phyloP scores from a whole-genome alignment of 2,329 filamentous ascomycete genomes.

The Thelonectria blattea region DNA sequence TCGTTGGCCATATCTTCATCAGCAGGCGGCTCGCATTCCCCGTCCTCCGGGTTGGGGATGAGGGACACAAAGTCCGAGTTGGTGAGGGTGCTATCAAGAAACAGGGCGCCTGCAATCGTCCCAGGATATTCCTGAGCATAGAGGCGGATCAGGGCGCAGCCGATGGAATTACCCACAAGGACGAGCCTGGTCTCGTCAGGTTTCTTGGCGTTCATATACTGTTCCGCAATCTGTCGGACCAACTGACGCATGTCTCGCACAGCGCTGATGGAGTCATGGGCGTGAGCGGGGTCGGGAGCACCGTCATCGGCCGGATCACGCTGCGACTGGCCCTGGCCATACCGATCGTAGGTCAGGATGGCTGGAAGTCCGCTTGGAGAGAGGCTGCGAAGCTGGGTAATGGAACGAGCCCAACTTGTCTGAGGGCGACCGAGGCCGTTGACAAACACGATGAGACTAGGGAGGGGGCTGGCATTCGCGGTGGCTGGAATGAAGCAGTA shows the following conservation, averaged over 20 bases:
- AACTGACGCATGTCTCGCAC: slow-evolving; percentile 32
- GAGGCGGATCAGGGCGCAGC: slow-evolving; percentile 51
- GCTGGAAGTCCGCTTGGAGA: slow-evolving; percentile 29
- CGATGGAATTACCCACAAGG: slow-evolving; percentile 32
- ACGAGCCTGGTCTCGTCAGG: slow-evolving; percentile 12
- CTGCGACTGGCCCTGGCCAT: slow-evolving; percentile 57
- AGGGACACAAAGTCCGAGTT: slow-evolving; percentile 61
- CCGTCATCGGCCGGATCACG: slow-evolving; percentile 51
- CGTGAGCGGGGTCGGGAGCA: slow-evolving; percentile 46
- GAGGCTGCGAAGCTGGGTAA: slow-evolving; percentile 9
- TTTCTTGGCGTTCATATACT: not conserved
- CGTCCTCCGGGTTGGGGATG: slow-evolving; percentile 60
- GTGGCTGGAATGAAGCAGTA: slow-evolving; percentile 22
- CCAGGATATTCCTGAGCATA: slow-evolving; percentile 55
- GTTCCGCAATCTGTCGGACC: not conserved
- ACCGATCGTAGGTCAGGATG: slow-evolving; percentile 63
- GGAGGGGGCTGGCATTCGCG: not conserved
- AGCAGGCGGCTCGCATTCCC: slow-evolving; percentile 48
- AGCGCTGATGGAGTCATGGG: slow-evolving; percentile 54
- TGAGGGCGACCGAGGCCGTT: slow-evolving; percentile 35
- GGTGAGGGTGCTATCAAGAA: slow-evolving; percentile 65
- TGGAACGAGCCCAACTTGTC: slow-evolving; percentile 22
- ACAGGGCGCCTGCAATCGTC: slow-evolving; percentile 52
- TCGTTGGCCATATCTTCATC: slow-evolving; percentile 20
- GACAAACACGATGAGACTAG: slow-evolving; percentile 31